Conservation (phyloP, 1,284 basidiomycete genomes). For the Tilletia caries region DNA sequence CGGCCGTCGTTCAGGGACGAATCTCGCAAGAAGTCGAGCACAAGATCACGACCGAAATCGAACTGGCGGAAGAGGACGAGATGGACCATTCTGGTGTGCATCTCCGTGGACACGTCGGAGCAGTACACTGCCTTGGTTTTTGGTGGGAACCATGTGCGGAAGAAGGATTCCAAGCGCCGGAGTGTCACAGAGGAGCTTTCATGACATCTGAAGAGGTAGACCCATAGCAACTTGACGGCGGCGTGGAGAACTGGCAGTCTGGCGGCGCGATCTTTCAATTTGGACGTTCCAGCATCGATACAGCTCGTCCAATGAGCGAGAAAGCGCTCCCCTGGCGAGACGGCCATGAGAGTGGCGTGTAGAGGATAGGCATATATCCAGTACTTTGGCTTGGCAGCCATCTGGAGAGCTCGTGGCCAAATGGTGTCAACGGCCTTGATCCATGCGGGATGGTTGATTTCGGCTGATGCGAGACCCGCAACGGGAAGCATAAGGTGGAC, state of each 20-base stretch:
- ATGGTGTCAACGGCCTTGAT: slow-evolving; percentile 83
- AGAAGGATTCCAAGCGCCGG: slow-evolving; percentile 70
- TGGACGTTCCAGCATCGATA: slow-evolving; percentile 61
- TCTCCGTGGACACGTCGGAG: slow-evolving; percentile 71
- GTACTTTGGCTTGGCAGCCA: slow-evolving; percentile 84
- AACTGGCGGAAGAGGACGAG: slow-evolving; percentile 79
- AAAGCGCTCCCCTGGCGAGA: slow-evolving; percentile 81
- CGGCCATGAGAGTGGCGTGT: slow-evolving; percentile 76
- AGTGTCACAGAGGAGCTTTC: slow-evolving; percentile 76
- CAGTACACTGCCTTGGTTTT: slow-evolving; percentile 67
- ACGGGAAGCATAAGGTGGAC: slow-evolving; percentile 79
- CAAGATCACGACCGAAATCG: slow-evolving; percentile 78
- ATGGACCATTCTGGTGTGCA: slow-evolving; percentile 75
- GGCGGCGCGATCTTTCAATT: slow-evolving; percentile 78
- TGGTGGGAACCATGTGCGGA: slow-evolving; percentile 76
- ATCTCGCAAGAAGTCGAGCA: slow-evolving; percentile 58
- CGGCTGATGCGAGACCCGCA: slow-evolving; percentile 85
- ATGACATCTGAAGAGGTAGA: slow-evolving; percentile 86
- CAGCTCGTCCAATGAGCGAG: slow-evolving; percentile 71
- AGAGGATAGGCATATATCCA: slow-evolving; percentile 85
- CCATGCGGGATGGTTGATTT: slow-evolving; percentile 94
- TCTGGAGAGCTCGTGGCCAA: slow-evolving; percentile 76
- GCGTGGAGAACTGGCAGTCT: slow-evolving; percentile 77
- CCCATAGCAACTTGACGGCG: slow-evolving; percentile 81
- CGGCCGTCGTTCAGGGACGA: slow-evolving; percentile 32